Evolutionary conservation across 2,329 filamentous ascomycete genomes (phyloP), one percentile per base, ranked within the genome.

Genomic region (Mollisia scopiformis): DNA sequence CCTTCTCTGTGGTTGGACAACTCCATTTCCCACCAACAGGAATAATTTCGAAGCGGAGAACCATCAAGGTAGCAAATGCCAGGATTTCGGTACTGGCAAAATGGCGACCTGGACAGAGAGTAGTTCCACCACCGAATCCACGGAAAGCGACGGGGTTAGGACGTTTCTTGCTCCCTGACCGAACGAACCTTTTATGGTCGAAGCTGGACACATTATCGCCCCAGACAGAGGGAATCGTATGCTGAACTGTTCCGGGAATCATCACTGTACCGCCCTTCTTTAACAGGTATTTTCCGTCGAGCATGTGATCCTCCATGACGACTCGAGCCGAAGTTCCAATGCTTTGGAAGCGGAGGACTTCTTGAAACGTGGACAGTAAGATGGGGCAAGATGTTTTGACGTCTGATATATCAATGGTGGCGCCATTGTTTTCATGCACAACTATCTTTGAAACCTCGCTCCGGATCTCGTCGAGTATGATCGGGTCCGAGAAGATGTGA

Each of bases 351-450:
- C 79, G 75, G 8, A 81, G 71, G 1, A 73, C 73, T 62, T 81
- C 79, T 52, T 80, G 74, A 41, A 77, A 75, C 2, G 74, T 72
- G 6, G 78, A 78, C 2, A 75, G 60, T 3, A 82, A 62, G 0
- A 78, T 70, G 2, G 76, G 75, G 61, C 77, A 80, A 2, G 57
- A 66, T 1, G 21, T 27, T 46, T 61, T 33, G 30, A 33, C 30
- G 30, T 33, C 13, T 33, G 30, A 33, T 33, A 33, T 33, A 33
- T 13, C 30, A 33, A 33, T 33, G 13, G 30, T 33, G 6, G 30
- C 6, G 6, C 13, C 30, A 33, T 33, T 13, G 13, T 6, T 6
- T 33, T 13, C 30, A 33, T 33, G 13, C 30, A 13, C 30, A 6
- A 33, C 30, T 6, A 33, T 13, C 13, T 33, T 33, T 6, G 30